Evolutionary conservation across 768 basidiomycete genomes (phyloP).

Genomic region (Leucocoprinus leucothites): DNA sequence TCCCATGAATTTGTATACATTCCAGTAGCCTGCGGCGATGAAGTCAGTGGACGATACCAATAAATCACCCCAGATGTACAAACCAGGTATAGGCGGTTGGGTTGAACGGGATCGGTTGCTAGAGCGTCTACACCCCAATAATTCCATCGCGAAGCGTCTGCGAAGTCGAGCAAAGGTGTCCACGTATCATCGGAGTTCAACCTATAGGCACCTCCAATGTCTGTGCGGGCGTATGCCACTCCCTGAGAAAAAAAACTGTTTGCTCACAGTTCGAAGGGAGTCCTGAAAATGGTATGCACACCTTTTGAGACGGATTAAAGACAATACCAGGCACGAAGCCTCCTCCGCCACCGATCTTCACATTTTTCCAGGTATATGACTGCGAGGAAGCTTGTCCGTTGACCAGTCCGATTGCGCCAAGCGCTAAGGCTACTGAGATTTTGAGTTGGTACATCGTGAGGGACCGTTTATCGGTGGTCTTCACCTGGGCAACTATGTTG

Average conservation of each 20-base stretch:
- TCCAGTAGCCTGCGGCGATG: conserved; percentile 41
- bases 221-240: conserved; percentile 62
- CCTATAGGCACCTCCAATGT: conserved; percentile 65
- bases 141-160: conserved; percentile 46
- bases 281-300: conserved; percentile 3
- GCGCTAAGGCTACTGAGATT: conserved; percentile 28
- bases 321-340: conserved; percentile 57
- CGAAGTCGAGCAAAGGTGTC: conserved; percentile 61
- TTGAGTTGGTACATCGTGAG: conserved; percentile 29
- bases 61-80: neutral
- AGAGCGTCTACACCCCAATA: conserved; percentile 62
- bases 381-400: conserved; percentile 41
- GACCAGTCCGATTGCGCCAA: conserved; percentile 23
- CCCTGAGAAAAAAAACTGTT: conserved; percentile 33
- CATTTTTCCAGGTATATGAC: conserved; percentile 60
- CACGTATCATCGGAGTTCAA: conserved; percentile 59
- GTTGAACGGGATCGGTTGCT: conserved; percentile 58
- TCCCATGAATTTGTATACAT: conserved; percentile 65
- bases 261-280: neutral
- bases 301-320: conserved; percentile 56
- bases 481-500: neutral
- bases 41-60: neutral
- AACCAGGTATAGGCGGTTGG: conserved; percentile 53
- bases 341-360: conserved; percentile 48
- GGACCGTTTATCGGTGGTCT: neutral